phyloP scores from a whole-genome alignment of 345 rosid genomes.

The Murraya paniculata region DNA sequence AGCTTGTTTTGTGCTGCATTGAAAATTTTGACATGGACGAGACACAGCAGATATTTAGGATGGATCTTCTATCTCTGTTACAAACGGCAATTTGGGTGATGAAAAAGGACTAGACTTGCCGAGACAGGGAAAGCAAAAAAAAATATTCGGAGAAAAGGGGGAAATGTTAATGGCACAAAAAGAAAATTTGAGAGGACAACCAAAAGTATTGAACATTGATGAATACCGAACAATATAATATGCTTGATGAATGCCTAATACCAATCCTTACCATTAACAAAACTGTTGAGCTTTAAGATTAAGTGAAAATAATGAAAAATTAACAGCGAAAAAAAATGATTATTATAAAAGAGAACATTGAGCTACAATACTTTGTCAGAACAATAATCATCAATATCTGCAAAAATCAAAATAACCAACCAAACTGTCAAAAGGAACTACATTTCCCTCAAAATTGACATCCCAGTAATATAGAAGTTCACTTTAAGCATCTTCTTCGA shows the following conservation, averaged over 20 bases:
- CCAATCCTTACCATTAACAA: background rate
- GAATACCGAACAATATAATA: background rate
- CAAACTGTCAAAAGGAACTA: conserved; percentile 6
- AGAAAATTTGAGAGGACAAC: background rate
- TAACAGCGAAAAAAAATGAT: background rate
- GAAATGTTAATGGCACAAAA: background rate
- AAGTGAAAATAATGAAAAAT: conserved; percentile 2
- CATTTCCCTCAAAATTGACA: conserved; percentile 1
- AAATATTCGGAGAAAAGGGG: background rate
- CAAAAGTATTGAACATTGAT: background rate
- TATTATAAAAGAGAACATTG: background rate
- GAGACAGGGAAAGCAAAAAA: background rate
- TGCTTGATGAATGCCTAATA: background rate
- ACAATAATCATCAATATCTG: conserved; percentile 8
- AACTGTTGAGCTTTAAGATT: background rate
- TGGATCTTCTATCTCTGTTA: background rate
- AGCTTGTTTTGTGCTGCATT: background rate
- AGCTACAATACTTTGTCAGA: conserved; percentile 24
- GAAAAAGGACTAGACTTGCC: background rate
- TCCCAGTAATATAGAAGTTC: background rate
- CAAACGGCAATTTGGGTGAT: background rate
- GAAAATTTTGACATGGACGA: background rate
- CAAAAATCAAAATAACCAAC: conserved; percentile 24
- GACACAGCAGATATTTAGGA: background rate
- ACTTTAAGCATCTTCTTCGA: background rate